Evolutionary conservation across 2,329 filamentous ascomycete species (phyloP), one percentile per base, ranked within the genome.

Genomic region (Phialophora verrucosa): DNA sequence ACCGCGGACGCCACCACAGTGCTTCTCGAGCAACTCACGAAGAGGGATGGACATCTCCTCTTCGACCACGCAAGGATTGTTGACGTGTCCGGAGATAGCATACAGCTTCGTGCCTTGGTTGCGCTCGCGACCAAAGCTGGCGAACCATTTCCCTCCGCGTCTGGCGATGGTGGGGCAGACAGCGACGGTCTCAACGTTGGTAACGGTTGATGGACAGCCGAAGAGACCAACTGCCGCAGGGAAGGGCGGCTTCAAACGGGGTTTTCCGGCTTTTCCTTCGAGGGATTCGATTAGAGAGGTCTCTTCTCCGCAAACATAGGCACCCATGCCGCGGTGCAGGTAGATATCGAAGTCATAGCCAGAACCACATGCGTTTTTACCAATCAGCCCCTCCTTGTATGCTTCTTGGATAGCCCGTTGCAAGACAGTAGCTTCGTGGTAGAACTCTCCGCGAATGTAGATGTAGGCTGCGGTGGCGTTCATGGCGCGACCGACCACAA

Each of bases 41-140:
- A 99, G 88, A 51, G 95, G 91, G 73, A 99, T 99, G 60, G 92
- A 96, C 95, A 99, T 99, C 83, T 99, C 95, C 83, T 99, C 95
- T 81, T 99, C 95, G 68, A 99, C 95, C 0, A 95, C 98, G 80
- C 88, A 92, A 62, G 95, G 95, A 84, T 98, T 96, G 87, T 99
- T 99, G 83, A 99, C 95, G 80, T 98, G 92, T 31, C 95, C 95
- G 62, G 94, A 98, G 78, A 99, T 98, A 75, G 93, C 97, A 85
- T 91, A 99, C 50, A 99, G 90, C 85, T 99, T 99, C 71, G 95
- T 99, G 75, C 95, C 95, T 74, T 92, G 87, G 83, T 99, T 99
- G 72, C 95, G 90, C 83, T 98, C 94, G 73, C 95, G 93, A 61
- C 95, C 95, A 77, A 99, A 98, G 60, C 87, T 83, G 71, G 91